A percentile compares a stretch with the other conserved stretches of the same genome.
phyloP scores from a whole-genome alignment of 2,329 filamentous ascomycete species.

The Blastomyces silverae region DNA sequence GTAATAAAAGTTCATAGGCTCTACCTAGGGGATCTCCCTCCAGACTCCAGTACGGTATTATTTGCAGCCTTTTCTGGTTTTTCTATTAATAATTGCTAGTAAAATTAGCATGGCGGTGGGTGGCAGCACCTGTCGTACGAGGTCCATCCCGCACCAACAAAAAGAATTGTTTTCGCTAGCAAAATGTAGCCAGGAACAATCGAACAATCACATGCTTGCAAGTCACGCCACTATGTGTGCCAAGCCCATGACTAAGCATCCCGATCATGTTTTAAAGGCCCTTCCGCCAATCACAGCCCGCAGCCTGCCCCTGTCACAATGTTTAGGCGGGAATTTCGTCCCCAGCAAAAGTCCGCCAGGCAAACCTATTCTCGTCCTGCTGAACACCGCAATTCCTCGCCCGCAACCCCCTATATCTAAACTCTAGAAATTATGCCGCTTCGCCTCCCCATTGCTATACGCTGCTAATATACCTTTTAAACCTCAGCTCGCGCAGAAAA shows the following conservation, averaged over 20 bases:
- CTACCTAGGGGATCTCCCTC: background rate
- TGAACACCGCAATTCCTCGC: background rate
- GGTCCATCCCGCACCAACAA: background rate
- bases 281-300: background rate
- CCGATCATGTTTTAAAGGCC: background rate
- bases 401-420: background rate
- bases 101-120: background rate
- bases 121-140: slow-evolving; percentile 3
- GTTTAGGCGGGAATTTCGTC: background rate
- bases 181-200: background rate
- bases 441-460: background rate
- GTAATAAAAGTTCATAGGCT: background rate
- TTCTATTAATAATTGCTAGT: no score
- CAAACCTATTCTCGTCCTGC: background rate
- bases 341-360: background rate
- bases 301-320: background rate
- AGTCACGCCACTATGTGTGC: background rate
- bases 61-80: background rate
- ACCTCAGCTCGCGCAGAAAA: slow-evolving; percentile 5
- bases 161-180: background rate
- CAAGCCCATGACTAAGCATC: background rate
- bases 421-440: background rate
- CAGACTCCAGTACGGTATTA: background rate
- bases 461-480: background rate
- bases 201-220: background rate